Conservation (phyloP, 169 alveolate species). For the Plasmodium gaboni region DNA sequence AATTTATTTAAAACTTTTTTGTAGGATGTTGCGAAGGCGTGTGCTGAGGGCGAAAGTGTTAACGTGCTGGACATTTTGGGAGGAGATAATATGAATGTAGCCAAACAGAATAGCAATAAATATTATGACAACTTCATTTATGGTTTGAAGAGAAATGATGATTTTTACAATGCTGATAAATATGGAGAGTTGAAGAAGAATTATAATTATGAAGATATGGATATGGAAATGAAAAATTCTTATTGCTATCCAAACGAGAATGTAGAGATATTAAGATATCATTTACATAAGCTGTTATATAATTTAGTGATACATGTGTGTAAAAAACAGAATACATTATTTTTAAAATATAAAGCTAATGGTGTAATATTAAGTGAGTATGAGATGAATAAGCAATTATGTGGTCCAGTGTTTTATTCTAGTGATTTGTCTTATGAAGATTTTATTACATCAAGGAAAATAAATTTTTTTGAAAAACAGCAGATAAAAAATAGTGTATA, state of each 20-base stretch:
- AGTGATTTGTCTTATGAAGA: slow-evolving; percentile 68
- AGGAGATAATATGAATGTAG: background rate
- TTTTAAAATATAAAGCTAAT: slow-evolving; percentile 38
- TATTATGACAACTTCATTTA: background rate
- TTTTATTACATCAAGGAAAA: slow-evolving; percentile 42
- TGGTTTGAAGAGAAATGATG: background rate
- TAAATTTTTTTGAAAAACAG: slow-evolving; percentile 37
- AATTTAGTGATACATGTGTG: slow-evolving; percentile 72
- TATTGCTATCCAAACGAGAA: slow-evolving; percentile 9
- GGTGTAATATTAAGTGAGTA: slow-evolving; percentile 55
- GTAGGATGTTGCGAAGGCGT: slow-evolving; percentile 7
- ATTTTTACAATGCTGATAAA: background rate
- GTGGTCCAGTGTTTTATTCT: slow-evolving; percentile 55
- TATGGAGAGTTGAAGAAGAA: background rate
- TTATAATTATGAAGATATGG: background rate
- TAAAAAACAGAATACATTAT: slow-evolving; percentile 48
- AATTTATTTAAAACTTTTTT: background rate
- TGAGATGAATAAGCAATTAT: slow-evolving; percentile 61
- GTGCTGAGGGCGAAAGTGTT: background rate
- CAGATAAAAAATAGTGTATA: slow-evolving; percentile 16
- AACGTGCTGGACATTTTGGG: slow-evolving; percentile 8
- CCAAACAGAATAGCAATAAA: background rate
- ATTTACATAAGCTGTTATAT: slow-evolving; percentile 54
- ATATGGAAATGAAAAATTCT: background rate
- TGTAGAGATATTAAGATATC: slow-evolving; percentile 53